Percentiles rank a stretch among this genome's conserved stretches.
These are phyloP conservation scores for Artemisia annua DNA, from an alignment of 129 eudicot genomes.

Conservation along the genomic window DNA sequence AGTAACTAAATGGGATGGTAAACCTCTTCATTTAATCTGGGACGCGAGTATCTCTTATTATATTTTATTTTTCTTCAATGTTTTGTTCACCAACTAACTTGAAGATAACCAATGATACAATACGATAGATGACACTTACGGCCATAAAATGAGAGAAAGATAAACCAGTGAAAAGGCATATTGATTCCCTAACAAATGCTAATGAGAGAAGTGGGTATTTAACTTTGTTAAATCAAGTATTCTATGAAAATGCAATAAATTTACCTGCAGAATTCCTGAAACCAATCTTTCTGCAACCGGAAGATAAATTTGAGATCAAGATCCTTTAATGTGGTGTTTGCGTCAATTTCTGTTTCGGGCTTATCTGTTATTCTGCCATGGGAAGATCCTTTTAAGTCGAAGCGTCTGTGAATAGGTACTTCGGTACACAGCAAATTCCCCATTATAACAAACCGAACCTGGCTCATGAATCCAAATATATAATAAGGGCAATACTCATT, in stretches of 20 bases:
- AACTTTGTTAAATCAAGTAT: background rate
- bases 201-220: background rate
- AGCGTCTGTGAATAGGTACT: conserved; percentile 76
- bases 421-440: conserved; percentile 82
- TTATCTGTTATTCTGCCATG: conserved; percentile 87
- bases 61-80: too few species aligned
- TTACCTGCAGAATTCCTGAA: conserved; percentile 86
- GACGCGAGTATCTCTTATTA: too few species aligned
- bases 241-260: background rate
- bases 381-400: conserved; percentile 93
- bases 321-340: conserved; percentile 87
- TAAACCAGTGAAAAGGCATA: too few species aligned
- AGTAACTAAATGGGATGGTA: background rate
- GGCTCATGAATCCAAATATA: conserved; percentile 27
- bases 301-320: conserved; percentile 83
- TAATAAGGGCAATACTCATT: conserved; percentile 1
- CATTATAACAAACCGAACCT: conserved; percentile 94
- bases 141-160: background rate
- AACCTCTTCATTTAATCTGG: background rate
- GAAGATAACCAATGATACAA: too few species aligned
- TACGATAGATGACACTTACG: background rate
- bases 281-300: conserved; percentile 71
- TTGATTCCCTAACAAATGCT: too few species aligned
- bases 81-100: too few species aligned
- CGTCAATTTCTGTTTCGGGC: conserved; percentile 76